Conservation (phyloP, 352 stramenopile genomes). For the Sclerospora graminicola region DNA sequence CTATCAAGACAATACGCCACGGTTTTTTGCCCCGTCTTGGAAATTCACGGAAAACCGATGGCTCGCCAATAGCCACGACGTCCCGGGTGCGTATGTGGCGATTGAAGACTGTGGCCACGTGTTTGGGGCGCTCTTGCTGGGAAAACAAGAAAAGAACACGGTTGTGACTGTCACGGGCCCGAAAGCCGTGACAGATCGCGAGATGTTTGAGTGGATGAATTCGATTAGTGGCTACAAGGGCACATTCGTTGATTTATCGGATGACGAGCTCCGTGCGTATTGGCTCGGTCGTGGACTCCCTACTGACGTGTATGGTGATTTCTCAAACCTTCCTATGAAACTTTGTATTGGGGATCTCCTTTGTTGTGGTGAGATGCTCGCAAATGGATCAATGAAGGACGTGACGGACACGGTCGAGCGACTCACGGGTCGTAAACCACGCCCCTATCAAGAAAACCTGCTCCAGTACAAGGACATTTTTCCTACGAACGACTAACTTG, state of each 20-base stretch:
- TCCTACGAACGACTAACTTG: conserved; percentile 13
- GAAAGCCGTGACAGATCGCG: conserved; percentile 11
- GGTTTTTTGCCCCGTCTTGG: conserved; percentile 19
- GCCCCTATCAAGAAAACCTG: conserved; percentile 15
- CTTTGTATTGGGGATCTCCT: conserved; percentile 18
- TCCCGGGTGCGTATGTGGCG: conserved; percentile 17
- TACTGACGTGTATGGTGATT: conserved; percentile 15
- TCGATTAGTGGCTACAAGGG: conserved; percentile 13
- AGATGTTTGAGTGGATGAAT: conserved; percentile 23
- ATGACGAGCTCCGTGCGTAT: conserved; percentile 15
- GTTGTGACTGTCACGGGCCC: conserved; percentile 17
- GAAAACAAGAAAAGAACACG: conserved; percentile 15
- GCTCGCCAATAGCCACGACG: conserved; percentile 21
- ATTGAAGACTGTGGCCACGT: conserved; percentile 18
- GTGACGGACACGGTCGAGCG: conserved; percentile 18
- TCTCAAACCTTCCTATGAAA: conserved; percentile 17
- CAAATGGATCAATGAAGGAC: conserved; percentile 18
- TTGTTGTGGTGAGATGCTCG: conserved; percentile 17
- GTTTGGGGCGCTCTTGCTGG: conserved; percentile 12
- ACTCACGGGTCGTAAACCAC: conserved; percentile 16
- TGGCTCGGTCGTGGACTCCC: conserved; percentile 13
- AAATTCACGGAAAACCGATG: conserved; percentile 23
- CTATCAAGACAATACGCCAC: conserved; percentile 26
- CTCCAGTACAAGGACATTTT: conserved; percentile 19
- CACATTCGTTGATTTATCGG: conserved; percentile 19